A percentile compares a stretch with the other conserved stretches of the same genome.
These are phyloP conservation scores for Diplosphaera chodatii DNA, from an alignment of 139 green algal species.

Conservation along the genomic window DNA sequence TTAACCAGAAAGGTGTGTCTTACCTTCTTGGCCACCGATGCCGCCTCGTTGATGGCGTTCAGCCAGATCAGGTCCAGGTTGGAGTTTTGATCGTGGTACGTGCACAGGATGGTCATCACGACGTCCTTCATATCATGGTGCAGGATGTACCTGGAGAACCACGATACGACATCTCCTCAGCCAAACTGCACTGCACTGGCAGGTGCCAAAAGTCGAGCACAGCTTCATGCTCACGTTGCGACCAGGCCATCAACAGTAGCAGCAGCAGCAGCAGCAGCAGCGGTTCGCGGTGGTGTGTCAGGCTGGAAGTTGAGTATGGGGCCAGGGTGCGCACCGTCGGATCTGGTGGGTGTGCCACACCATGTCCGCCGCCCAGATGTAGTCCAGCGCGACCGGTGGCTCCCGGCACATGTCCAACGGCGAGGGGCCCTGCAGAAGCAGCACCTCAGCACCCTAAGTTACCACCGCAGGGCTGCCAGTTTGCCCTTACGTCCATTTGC, in stretches of 20 bases:
- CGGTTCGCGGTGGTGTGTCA: no score
- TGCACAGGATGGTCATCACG: neutral
- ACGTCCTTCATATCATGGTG: neutral
- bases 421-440: neutral
- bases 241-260: no score
- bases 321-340: neutral
- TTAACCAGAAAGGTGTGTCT: no score
- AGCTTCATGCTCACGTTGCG: no score
- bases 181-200: no score
- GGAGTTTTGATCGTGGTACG: neutral
- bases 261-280: no score
- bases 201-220: no score
- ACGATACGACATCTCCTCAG: no score
- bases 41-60: neutral
- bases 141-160: neutral
- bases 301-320: no score
- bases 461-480: no score
- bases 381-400: neutral
- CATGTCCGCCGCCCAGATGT: neutral
- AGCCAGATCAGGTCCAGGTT: neutral
- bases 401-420: neutral
- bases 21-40: neutral
- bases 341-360: neutral
- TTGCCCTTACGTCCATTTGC: no score
- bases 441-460: no score